A percentile compares a stretch with the other conserved stretches of the same genome.
These are phyloP conservation scores for Saxophila tyrrhenica DNA, from an alignment of 495 filamentous ascomycete species.

Conservation along the genomic window DNA sequence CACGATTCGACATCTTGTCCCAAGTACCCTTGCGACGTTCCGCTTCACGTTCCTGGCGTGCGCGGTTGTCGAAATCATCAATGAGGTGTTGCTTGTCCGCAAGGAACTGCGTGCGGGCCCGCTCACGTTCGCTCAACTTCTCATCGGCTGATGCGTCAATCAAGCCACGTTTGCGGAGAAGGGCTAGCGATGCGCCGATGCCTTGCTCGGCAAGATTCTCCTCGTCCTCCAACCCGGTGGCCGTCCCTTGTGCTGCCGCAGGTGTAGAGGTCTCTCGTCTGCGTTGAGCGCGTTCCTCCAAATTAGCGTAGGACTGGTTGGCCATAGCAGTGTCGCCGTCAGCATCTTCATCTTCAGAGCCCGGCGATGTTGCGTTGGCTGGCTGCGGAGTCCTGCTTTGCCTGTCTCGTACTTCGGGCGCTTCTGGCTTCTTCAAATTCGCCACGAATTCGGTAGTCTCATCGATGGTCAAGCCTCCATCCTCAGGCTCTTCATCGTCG, in stretches of 20 bases:
- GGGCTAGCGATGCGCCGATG: conserved; percentile 65
- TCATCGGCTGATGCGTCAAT: conserved; percentile 49
- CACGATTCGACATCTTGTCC: conserved; percentile 75
- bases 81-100: conserved; percentile 63
- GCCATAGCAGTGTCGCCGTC: conserved; percentile 55
- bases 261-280: conserved; percentile 40
- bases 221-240: conserved; percentile 77
- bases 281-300: conserved; percentile 41
- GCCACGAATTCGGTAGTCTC: conserved; percentile 93
- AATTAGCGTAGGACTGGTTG: conserved; percentile 42
- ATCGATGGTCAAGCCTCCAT: conserved; percentile 74
- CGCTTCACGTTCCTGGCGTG: conserved; percentile 72
- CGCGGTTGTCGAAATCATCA: conserved; percentile 62
- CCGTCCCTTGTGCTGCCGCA: conserved; percentile 42
- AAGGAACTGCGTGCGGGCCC: conserved; percentile 71
- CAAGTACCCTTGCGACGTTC: conserved; percentile 72
- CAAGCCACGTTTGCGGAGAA: conserved; percentile 74
- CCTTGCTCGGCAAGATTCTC: conserved; percentile 56
- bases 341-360: conserved; percentile 43
- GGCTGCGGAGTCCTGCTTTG: conserved; percentile 26
- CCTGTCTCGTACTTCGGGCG: conserved; percentile 37
- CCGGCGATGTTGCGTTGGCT: conserved; percentile 34
- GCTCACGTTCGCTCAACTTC: conserved; percentile 55
- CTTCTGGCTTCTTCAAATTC: conserved; percentile 57
- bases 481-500: conserved; percentile 43